phyloP scores from a whole-genome alignment of 257 asterid species.

The Solanum raphanifolium region DNA sequence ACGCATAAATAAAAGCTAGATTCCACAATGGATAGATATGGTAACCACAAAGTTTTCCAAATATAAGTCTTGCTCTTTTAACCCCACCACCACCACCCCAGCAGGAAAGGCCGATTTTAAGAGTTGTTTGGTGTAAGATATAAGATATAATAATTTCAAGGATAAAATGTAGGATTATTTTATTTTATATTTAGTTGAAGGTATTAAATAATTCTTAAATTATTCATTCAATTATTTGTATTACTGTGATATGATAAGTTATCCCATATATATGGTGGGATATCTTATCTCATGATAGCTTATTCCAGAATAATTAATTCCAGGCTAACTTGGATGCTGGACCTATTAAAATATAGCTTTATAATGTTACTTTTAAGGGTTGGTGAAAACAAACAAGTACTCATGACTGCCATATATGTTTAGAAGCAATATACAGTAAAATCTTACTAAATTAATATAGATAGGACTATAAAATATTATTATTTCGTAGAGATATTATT shows the following conservation, averaged over 20 bases:
- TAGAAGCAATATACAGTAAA: neutral
- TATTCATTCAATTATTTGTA: no score
- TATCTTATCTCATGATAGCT: no score
- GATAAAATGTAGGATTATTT: no score
- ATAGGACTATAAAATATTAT: no score
- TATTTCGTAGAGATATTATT: no score
- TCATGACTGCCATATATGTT: neutral
- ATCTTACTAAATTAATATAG: no score
- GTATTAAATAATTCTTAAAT: no score
- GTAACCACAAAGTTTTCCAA: neutral
- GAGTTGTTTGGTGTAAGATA: neutral
- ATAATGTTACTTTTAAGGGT: neutral
- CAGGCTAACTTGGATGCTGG: neutral
- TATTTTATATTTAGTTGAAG: no score
- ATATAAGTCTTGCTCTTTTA: no score
- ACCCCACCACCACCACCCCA: no score
- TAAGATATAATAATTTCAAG: no score
- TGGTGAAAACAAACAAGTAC: neutral
- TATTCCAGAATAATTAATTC: neutral
- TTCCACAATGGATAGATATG: neutral
- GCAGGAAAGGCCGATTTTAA: neutral
- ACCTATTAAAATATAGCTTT: neutral
- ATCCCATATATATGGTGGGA: fast-evolving
- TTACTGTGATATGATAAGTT: no score
- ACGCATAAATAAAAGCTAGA: neutral